Percentiles rank a stretch among this genome's conserved stretches.
phyloP scores from a whole-genome alignment of 1,139 yeast genomes.

The Saccharomyces hybrid region DNA sequence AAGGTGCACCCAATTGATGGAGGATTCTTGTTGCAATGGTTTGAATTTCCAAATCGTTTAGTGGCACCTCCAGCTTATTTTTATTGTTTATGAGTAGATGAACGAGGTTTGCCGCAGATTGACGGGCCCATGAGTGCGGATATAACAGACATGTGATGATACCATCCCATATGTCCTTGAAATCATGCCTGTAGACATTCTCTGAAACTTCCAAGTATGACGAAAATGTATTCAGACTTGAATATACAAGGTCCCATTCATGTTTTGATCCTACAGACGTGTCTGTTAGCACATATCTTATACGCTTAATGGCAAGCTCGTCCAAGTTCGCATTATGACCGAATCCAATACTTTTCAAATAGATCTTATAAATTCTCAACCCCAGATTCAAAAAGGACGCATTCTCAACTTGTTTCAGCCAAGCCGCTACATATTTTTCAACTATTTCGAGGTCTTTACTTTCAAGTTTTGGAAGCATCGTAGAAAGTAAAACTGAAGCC shows the following conservation, averaged over 20 bases:
- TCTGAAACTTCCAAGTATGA: slow-evolving; percentile 21
- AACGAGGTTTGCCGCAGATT: slow-evolving; percentile 56
- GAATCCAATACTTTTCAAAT: slow-evolving; percentile 44
- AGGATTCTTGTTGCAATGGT: slow-evolving; percentile 58
- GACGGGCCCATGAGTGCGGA: slow-evolving; percentile 91
- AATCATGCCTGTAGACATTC: slow-evolving; percentile 33
- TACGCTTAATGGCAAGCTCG: slow-evolving; percentile 34
- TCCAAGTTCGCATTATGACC: slow-evolving; percentile 37
- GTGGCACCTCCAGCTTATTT: slow-evolving; percentile 30
- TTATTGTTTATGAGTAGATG: slow-evolving; percentile 44
- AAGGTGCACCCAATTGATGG: slow-evolving; percentile 78
- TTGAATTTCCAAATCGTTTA: slow-evolving; percentile 42
- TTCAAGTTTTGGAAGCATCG: slow-evolving; percentile 48
- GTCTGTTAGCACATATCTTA: slow-evolving; percentile 37
- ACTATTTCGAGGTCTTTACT: slow-evolving; percentile 39
- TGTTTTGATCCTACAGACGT: slow-evolving; percentile 32
- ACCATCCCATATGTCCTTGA: slow-evolving; percentile 42
- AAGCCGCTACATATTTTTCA: slow-evolving; percentile 53
- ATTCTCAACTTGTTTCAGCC: slow-evolving; percentile 59
- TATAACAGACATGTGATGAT: slow-evolving; percentile 55
- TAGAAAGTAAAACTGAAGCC: slow-evolving; percentile 59
- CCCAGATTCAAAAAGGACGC: slow-evolving; percentile 66
- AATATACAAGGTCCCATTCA: slow-evolving; percentile 74
- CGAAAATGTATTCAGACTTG: slow-evolving; percentile 51
- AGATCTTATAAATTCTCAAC: slow-evolving; percentile 62